Conservation (phyloP, 2,329 filamentous ascomycete species). For the Trichoderma brevicompactum region DNA sequence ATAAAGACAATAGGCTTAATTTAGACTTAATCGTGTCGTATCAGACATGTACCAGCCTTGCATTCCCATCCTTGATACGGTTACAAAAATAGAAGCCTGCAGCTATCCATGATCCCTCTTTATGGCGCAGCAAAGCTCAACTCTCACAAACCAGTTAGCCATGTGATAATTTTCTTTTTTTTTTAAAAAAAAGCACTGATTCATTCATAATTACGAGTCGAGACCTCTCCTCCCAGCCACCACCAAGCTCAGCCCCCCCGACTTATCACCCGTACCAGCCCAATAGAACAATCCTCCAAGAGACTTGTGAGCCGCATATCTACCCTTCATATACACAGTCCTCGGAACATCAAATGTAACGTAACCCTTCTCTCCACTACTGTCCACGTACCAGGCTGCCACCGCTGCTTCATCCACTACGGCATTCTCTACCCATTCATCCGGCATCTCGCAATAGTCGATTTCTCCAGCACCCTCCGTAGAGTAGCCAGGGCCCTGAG, state of each 20-base stretch:
- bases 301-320: constrained; percentile 57
- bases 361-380: constrained; percentile 51
- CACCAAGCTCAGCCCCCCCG: constrained; percentile 60
- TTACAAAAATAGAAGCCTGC: no score
- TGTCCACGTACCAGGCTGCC: constrained; percentile 62
- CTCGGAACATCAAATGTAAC: constrained; percentile 66
- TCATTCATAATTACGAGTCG: not conserved
- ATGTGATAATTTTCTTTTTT: no score
- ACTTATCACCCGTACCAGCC: constrained; percentile 65
- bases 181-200: no score
- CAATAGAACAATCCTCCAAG: constrained; percentile 71
- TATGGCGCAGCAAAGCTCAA: not conserved
- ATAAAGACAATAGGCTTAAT: no score
- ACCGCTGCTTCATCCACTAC: constrained; percentile 55
- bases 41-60: no score
- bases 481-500: constrained; percentile 56
- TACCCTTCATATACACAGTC: constrained; percentile 65
- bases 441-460: constrained; percentile 66
- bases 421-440: constrained; percentile 48
- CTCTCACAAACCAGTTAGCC: not conserved
- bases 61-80: no score
- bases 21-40: no score
- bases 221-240: constrained; percentile 62
- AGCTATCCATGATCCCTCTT: not conserved
- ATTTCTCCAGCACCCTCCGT: constrained; percentile 57